Evolutionary conservation across 805 yeast genomes (phyloP).

Genomic region (Cyberlindnera samutprakarnensis): DNA sequence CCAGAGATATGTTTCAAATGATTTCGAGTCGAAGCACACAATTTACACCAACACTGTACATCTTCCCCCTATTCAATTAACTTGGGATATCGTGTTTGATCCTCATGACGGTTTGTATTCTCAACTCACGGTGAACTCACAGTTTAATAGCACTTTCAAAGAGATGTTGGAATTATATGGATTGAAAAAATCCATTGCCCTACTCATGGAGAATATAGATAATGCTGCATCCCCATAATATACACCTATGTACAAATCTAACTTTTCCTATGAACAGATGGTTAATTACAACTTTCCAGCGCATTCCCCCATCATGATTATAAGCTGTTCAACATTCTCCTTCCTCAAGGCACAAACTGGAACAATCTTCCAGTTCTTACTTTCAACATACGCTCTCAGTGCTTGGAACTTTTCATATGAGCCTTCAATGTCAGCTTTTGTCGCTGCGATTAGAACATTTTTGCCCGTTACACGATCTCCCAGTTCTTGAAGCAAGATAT

Average conservation of each 20-base stretch:
- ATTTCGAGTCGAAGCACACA: too few species aligned
- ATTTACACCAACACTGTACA: too few species aligned
- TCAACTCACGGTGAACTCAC: conserved; percentile 7
- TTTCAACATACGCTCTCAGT: conserved; percentile 38
- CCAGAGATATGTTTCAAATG: too few species aligned
- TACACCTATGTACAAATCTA: too few species aligned
- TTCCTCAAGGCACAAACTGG: conserved; percentile 78
- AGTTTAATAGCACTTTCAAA: conserved; percentile 8
- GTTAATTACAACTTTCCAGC: conserved; percentile 18
- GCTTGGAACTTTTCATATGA: conserved; percentile 39
- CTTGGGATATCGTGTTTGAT: conserved; percentile 14
- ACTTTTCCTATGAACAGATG: too few species aligned
- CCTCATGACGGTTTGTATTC: conserved; percentile 5
- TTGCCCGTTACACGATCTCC: conserved; percentile 61
- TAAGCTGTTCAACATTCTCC: conserved; percentile 66
- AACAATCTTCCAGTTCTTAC: conserved; percentile 54
- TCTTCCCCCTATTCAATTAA: too few species aligned
- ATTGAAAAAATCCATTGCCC: too few species aligned
- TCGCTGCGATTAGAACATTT: conserved; percentile 70
- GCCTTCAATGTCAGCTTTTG: conserved; percentile 80
- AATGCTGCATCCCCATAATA: too few species aligned
- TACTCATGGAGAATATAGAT: too few species aligned
- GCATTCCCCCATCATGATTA: conserved; percentile 61
- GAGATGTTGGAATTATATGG: conserved; percentile 9
- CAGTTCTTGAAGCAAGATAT: conserved; percentile 59